Base-by-base conservation (phyloP, 2,329 filamentous ascomycete species). In the Pseudocercospora pini-densiflorae region DNA sequence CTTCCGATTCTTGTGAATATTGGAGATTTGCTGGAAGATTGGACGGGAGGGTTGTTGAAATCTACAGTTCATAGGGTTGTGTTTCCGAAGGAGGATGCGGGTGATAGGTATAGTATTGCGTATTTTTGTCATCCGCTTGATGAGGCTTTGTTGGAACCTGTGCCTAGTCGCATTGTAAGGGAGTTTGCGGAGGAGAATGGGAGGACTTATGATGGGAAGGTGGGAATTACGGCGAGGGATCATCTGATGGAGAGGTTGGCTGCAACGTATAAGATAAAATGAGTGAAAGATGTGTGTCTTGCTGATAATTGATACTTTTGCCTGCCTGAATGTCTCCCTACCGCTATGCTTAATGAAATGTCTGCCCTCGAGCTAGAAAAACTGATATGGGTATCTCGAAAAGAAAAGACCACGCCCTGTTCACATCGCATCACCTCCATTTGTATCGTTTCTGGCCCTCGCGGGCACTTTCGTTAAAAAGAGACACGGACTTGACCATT, bases 41-140 rank as follows among this genome's bases (percentile, higher is more conserved):
- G 94, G 94, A 98, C 95, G 0, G 90, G 91, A 70, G 93, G 94
- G 0, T 80, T 97, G 55, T 85, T 98, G 69, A 91, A 93, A 73
- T 93, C 90, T 72, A 97, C 94, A 0, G 88, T 97, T 5, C 95
- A 98, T 77, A 85, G 94, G 10, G 95, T 98, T 31, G 88, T 94
- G 0, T 95, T 97, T 70, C 84, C 85, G 7, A 63, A 64, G 14
- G 67, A 61, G 27, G 64, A 58, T 69, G 77, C 68, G 67, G 73
- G 24, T 76, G 82, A 71, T 62, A 57, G 68, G 23, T 71, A 70
- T 61, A 66, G 60, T 1, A 65, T 70, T 68, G 87, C 85, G 23
- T 89, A 87, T 72, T 89, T 89, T 74, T 88, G 86, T 71, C 87
- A 89, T 78, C 87, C 88, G 7, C 70, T 85, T n/a, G 82, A 89